Evolutionary conservation across 108 stramenopile species (phyloP).

Genomic region (Cyclostephanos tholiformis): DNA sequence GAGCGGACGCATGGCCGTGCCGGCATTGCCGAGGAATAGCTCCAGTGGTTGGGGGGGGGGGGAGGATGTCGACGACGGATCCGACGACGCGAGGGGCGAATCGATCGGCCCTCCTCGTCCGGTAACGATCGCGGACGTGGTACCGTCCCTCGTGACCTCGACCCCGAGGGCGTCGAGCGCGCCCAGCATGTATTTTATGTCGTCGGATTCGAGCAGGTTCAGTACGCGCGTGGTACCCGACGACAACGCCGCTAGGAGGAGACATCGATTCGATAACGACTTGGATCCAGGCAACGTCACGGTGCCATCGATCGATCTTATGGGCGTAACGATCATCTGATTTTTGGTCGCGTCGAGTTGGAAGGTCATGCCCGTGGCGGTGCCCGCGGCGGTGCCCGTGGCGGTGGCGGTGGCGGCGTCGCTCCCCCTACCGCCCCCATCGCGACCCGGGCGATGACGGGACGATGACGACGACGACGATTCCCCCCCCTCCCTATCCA

Average conservation of each 20-base stretch:
- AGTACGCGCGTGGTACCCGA: conserved; percentile 73
- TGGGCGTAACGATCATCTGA: conserved; percentile 76
- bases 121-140: conserved; percentile 70
- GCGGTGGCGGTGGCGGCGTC: conserved; percentile 30
- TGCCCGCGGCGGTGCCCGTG: too few relatives aligned
- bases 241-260: conserved; percentile 75
- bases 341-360: conserved; percentile 40
- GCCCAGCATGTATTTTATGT: conserved; percentile 96
- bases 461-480: too few relatives aligned
- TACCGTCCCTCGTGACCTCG: conserved; percentile 64
- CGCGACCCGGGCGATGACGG: too few relatives aligned
- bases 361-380: conserved; percentile 29
- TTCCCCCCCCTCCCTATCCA: conserved; percentile 52
- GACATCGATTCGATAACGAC: conserved; percentile 91
- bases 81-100: conserved; percentile 40
- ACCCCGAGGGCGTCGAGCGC: conserved; percentile 88
- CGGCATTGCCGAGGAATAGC: conserved; percentile 95
- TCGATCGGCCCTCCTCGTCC: conserved; percentile 89
- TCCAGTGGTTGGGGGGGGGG: conserved; percentile 47
- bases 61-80: too few relatives aligned
- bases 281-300: conserved; percentile 95
- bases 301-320: conserved; percentile 79
- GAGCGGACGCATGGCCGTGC: conserved; percentile 96
- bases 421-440: conserved; percentile 53
- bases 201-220: conserved; percentile 94